Evolutionary conservation across 805 yeast genomes (phyloP).

Genomic region (Clavispora carvajalis): DNA sequence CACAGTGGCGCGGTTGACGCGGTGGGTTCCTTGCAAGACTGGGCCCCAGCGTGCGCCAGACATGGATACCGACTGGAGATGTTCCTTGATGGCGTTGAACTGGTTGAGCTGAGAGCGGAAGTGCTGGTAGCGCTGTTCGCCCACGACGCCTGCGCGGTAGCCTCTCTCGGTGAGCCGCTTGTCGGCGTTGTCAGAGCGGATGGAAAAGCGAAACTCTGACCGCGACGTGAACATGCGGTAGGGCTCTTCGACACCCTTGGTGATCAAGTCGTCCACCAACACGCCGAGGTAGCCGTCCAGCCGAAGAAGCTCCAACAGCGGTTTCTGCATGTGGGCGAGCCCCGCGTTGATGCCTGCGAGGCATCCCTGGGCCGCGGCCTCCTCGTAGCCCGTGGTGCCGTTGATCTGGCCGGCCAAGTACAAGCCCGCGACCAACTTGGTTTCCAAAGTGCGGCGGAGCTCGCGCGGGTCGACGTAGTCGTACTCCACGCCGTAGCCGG

Average conservation of each 20-base stretch:
- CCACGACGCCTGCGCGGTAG: constrained; percentile 57
- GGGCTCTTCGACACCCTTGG: constrained; percentile 95
- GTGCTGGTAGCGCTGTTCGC: constrained; percentile 49
- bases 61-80: constrained; percentile 39
- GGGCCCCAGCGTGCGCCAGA: constrained; percentile 65
- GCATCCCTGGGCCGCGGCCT: constrained; percentile 96
- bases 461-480: constrained; percentile 95
- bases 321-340: constrained; percentile 37
- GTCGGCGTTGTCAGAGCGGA: constrained; percentile 94
- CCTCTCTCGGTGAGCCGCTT: constrained; percentile 72
- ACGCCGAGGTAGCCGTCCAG: constrained; percentile 91
- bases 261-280: constrained; percentile 85
- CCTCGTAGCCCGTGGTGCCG: constrained; percentile 99
- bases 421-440: constrained; percentile 71
- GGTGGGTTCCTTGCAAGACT: constrained; percentile 38
- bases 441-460: constrained; percentile 69
- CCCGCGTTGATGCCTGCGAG: constrained; percentile 97
- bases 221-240: constrained; percentile 97
- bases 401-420: constrained; percentile 95
- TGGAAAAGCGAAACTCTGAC: constrained; percentile 85
- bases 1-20: constrained; percentile 36
- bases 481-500: constrained; percentile 98
- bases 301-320: constrained; percentile 53
- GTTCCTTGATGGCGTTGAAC: constrained; percentile 41
- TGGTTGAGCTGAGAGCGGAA: constrained; percentile 40